These are phyloP conservation scores for Aspergillus cavernicola DNA, from an alignment of 495 filamentous ascomycete genomes.

Conservation along the genomic window DNA sequence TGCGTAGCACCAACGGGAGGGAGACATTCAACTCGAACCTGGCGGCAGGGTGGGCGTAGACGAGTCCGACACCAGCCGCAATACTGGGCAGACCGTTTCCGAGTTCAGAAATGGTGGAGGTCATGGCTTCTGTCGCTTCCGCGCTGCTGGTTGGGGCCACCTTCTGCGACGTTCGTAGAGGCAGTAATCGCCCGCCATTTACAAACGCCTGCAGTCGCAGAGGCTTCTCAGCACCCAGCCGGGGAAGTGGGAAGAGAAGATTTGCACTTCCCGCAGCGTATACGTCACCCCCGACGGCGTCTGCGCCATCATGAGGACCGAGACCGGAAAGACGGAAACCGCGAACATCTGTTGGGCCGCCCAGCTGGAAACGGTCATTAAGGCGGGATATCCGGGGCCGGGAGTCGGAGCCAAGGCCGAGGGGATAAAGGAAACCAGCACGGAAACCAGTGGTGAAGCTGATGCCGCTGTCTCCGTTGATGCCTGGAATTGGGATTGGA, in stretches of 20 bases:
- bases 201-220: conserved; percentile 84
- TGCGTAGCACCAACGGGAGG: conserved; percentile 74
- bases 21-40: conserved; percentile 95
- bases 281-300: conserved; percentile 86
- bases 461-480: conserved; percentile 67
- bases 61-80: conserved; percentile 81
- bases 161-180: conserved; percentile 58
- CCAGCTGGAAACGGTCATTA: conserved; percentile 93
- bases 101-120: conserved; percentile 58
- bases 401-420: conserved; percentile 49
- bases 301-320: conserved; percentile 77
- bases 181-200: conserved; percentile 83
- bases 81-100: conserved; percentile 75
- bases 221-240: conserved; percentile 72
- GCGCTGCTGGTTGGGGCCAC: conserved; percentile 47
- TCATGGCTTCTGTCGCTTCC: conserved; percentile 51
- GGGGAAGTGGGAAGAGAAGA: conserved; percentile 77
- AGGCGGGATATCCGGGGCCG: conserved; percentile 65
- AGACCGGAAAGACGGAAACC: conserved; percentile 88
- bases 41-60: conserved; percentile 89
- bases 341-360: conserved; percentile 89
- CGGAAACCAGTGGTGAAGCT: conserved; percentile 63
- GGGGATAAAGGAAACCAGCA: conserved; percentile 60
- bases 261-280: conserved; percentile 85
- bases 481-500: conserved; percentile 64